Conservation (phyloP, 306 rosid genomes). For the Rosa multiflora region DNA sequence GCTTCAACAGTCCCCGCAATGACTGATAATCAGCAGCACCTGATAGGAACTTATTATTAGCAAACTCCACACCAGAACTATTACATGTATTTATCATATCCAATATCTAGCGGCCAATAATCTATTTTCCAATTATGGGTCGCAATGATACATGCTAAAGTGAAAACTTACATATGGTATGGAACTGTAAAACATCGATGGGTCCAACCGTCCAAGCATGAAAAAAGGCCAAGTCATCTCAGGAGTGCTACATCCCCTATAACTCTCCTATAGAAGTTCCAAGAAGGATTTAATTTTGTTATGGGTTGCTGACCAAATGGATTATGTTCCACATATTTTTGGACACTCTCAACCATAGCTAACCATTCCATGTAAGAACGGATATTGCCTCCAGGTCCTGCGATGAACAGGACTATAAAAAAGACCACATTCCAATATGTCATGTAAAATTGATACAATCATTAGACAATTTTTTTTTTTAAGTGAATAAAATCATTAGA, state of each 20-base stretch:
- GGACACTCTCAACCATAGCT: slow-evolving; percentile 34
- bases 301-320: slow-evolving; percentile 79
- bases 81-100: background rate
- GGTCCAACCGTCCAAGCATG: background rate
- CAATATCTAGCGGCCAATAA: background rate
- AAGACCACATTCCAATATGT: background rate
- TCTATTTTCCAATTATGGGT: background rate
- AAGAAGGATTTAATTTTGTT: slow-evolving; percentile 45
- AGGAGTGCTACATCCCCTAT: slow-evolving; percentile 2
- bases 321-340: slow-evolving; percentile 43
- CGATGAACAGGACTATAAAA: slow-evolving; percentile 6
- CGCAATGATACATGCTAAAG: background rate
- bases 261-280: slow-evolving; percentile 52
- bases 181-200: background rate
- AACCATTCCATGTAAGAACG: slow-evolving; percentile 60
- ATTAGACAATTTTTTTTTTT: background rate
- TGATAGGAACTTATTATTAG: slow-evolving; percentile 32
- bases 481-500: background rate
- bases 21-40: slow-evolving; percentile 92
- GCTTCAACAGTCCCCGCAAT: slow-evolving; percentile 88
- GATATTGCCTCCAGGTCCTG: slow-evolving; percentile 81
- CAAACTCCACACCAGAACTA: slow-evolving; percentile 1
- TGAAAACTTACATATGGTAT: background rate
- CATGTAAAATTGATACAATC: background rate
- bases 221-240: background rate